Conservation (phyloP, 805 yeast genomes). For the Candida coquimbonensis region DNA sequence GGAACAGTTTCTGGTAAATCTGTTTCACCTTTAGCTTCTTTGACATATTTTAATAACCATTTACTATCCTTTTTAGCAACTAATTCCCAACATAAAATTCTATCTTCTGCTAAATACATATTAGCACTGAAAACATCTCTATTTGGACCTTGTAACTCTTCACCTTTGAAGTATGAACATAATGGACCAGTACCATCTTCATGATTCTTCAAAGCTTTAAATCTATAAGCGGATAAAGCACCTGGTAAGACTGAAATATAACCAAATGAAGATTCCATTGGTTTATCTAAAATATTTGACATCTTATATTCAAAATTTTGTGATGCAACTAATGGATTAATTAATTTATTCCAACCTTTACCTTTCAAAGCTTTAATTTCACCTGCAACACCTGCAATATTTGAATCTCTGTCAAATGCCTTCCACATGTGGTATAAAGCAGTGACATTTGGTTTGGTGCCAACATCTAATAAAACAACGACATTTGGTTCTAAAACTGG, state of each 20-base stretch:
- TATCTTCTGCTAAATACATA: slow-evolving; percentile 95
- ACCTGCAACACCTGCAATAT: slow-evolving; percentile 99
- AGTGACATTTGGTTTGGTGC: slow-evolving; percentile 85
- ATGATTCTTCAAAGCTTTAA: slow-evolving; percentile 76
- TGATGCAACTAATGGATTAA: slow-evolving; percentile 91
- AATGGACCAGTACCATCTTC: slow-evolving; percentile 92
- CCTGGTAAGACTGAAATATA: slow-evolving; percentile 93
- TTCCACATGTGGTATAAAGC: slow-evolving; percentile 95
- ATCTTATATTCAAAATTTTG: slow-evolving; percentile 95
- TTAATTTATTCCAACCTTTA: slow-evolving; percentile 67
- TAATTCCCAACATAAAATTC: slow-evolving; percentile 93
- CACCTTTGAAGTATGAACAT: slow-evolving; percentile 85
- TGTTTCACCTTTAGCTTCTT: slow-evolving; percentile 91
- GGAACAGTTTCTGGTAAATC: slow-evolving; percentile 94
- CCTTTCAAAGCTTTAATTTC: slow-evolving; percentile 96
- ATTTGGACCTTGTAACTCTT: slow-evolving; percentile 39
- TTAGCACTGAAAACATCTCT: slow-evolving; percentile 90
- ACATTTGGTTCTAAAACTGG: slow-evolving; percentile 90
- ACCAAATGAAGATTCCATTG: slow-evolving; percentile 87
- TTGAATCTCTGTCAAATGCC: slow-evolving; percentile 91
- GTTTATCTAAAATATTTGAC: slow-evolving; percentile 94
- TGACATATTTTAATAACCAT: slow-evolving; percentile 89
- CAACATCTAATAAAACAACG: slow-evolving; percentile 88
- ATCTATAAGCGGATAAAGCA: slow-evolving; percentile 91
- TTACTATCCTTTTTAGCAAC: slow-evolving; percentile 77